Conservation (phyloP, 345 rosid genomes). For the Aquilaria malaccensis region DNA sequence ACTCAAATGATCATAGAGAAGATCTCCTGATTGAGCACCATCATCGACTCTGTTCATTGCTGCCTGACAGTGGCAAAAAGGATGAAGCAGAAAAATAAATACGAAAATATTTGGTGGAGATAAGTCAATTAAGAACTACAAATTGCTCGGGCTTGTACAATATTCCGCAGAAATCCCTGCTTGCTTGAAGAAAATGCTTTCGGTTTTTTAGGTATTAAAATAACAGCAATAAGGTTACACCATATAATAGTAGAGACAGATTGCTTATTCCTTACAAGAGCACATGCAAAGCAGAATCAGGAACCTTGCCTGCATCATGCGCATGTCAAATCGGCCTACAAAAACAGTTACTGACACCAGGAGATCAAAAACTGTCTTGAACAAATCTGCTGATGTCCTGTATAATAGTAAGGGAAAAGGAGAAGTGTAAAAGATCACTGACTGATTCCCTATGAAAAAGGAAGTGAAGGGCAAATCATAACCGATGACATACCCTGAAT, state of each 20-base stretch:
- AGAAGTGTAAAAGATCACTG: background rate
- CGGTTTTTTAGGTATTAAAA: too few relatives aligned
- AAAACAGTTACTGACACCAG: constrained; percentile 89
- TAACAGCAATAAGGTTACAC: background rate
- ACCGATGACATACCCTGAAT: constrained; percentile 60
- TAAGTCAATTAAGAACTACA: background rate
- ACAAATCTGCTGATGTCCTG: constrained; percentile 96
- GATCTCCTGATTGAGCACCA: constrained; percentile 39
- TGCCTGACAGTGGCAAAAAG: constrained; percentile 41
- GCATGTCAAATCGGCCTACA: constrained; percentile 96
- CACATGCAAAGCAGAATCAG: background rate
- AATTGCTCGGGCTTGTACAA: too few relatives aligned
- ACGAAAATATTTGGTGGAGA: background rate
- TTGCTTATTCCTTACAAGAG: constrained; percentile 1
- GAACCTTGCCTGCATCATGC: constrained; percentile 82
- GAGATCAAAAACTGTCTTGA: constrained; percentile 89
- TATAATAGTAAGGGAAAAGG: constrained; percentile 23
- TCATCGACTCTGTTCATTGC: constrained; percentile 59
- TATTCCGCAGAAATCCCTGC: too few relatives aligned
- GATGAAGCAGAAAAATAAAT: background rate
- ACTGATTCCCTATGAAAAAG: background rate
- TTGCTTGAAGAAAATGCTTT: too few relatives aligned
- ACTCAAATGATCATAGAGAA: constrained; percentile 62
- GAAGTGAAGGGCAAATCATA: constrained; percentile 3
- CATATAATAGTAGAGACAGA: constrained; percentile 1